These are phyloP conservation scores for Penicillium brevicompactum DNA, from an alignment of 2,329 filamentous ascomycete genomes.

Conservation along the genomic window DNA sequence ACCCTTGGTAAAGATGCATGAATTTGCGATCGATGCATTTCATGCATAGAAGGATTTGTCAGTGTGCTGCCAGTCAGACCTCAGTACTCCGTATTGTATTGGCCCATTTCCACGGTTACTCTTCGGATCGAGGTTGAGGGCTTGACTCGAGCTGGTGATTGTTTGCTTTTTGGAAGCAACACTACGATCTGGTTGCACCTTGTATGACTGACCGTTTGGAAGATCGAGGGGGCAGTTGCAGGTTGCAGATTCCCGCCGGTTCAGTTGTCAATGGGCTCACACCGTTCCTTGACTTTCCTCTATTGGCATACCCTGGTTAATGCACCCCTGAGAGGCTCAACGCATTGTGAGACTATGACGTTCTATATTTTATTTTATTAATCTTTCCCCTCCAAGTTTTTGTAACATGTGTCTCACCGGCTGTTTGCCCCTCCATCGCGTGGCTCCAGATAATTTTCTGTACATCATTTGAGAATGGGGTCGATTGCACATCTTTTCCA, in stretches of 20 bases:
- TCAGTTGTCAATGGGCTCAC: constrained; percentile 9
- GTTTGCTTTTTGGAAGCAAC: not conserved
- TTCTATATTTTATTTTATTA: constrained; percentile 2
- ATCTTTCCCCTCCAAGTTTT: no score
- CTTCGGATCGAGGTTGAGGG: not conserved
- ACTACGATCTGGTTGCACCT: constrained; percentile 2
- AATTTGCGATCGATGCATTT: constrained; percentile 24
- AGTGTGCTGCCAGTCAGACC: constrained; percentile 13
- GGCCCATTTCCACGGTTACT: constrained; percentile 1
- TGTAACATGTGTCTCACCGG: constrained; percentile 18
- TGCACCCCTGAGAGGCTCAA: constrained; percentile 12
- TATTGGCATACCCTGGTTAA: constrained; percentile 4
- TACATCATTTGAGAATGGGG: constrained; percentile 15
- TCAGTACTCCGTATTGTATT: constrained; percentile 3
- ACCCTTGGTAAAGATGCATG: constrained; percentile 12
- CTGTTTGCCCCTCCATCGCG: constrained; percentile 24
- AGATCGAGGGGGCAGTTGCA: not conserved
- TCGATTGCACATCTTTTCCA: constrained; percentile 11
- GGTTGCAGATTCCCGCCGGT: constrained; percentile 4
- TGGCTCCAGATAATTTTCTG: constrained; percentile 19
- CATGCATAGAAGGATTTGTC: constrained; percentile 28
- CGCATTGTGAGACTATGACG: constrained; percentile 7
- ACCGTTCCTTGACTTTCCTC: constrained; percentile 12
- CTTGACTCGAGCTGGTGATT: not conserved
- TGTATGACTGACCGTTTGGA: constrained; percentile 1